Evolutionary conservation across 495 filamentous ascomycete genomes (phyloP), one percentile per base, ranked within the genome.

Genomic region (Neurospora sp.): DNA sequence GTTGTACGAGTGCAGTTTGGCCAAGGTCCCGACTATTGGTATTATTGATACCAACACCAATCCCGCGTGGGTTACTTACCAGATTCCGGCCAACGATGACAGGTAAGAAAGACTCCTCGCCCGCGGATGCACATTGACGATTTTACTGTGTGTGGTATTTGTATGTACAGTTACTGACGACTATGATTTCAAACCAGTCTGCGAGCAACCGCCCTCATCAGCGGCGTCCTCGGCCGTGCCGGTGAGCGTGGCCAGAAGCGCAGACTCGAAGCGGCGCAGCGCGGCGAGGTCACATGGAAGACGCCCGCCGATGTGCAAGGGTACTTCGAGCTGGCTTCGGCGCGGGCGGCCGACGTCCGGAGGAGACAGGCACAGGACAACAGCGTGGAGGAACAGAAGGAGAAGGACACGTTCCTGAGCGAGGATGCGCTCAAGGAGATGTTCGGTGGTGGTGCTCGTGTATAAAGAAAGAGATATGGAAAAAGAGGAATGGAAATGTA

Each of bases 1-100:
- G 79, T 82, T 99, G 79, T 92, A 97, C 78, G 96, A 99, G 83
- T 98, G 95, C 79, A 93, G 90, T 4, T 76, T 93, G 72, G 91
- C 92, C 76, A 92, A 90, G 78, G 91, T 99, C 70, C 96, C 96
- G 9, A 99, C 96, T 0, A 94, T 99, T 77, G 96, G 94, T 22
- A 84, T 99, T 53, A 90, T 98, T 70, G 96, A 99, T 84, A 98
- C 96, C 0, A 91, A 99, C 82, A 89, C 92, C 7, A 89, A 99
- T 82, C 93, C 96, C 4, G 93, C 92, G 1, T 93, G 93, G 86
- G 93, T 98, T 40, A 99, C 96, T 8, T 99, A 99, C 81, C 92
- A 93, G 3, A 97, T 99, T 75, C 96, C 96, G 6, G 92, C 93
- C 22, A 99, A 99, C 79, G 96, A 99, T 78, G 96, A 99, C 82